phyloP scores from a whole-genome alignment of 1,284 basidiomycete genomes.

The Pulveroboletus sp. region DNA sequence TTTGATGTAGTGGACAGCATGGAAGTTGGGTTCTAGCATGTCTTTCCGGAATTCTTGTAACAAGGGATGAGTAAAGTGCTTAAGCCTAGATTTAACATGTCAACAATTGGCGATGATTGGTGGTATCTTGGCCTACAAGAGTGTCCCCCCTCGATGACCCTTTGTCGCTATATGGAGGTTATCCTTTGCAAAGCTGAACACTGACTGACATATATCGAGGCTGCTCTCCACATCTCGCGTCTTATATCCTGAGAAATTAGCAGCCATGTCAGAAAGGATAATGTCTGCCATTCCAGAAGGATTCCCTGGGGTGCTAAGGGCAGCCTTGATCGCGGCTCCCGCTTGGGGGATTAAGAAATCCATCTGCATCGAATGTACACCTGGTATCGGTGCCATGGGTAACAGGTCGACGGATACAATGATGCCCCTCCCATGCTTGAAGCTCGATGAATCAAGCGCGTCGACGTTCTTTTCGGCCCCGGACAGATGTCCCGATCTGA shows the following conservation, averaged over 20 bases:
- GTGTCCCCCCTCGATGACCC: constrained; percentile 46
- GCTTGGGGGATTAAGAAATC: constrained; percentile 71
- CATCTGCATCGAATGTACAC: constrained; percentile 65
- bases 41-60: constrained; percentile 51
- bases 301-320: constrained; percentile 39
- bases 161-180: constrained; percentile 44
- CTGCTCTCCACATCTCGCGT: constrained; percentile 56
- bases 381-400: constrained; percentile 60
- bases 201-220: constrained; percentile 60
- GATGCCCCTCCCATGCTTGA: constrained; percentile 40
- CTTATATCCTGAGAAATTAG: constrained; percentile 64
- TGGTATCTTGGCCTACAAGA: constrained; percentile 52
- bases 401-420: constrained; percentile 77
- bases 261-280: constrained; percentile 76
- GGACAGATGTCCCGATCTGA: neutral
- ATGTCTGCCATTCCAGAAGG: constrained; percentile 57
- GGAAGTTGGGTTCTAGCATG: constrained; percentile 54
- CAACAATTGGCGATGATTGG: neutral
- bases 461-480: neutral
- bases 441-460: constrained; percentile 2
- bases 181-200: constrained; percentile 54
- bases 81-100: constrained; percentile 46
- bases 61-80: constrained; percentile 68
- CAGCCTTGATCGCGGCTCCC: constrained; percentile 41
- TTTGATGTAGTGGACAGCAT: constrained; percentile 55